A percentile compares a stretch with the other conserved stretches of the same genome.
These are phyloP conservation scores for Aurantiochytrium sp. DNA, from an alignment of 108 stramenopile species.

Conservation along the genomic window DNA sequence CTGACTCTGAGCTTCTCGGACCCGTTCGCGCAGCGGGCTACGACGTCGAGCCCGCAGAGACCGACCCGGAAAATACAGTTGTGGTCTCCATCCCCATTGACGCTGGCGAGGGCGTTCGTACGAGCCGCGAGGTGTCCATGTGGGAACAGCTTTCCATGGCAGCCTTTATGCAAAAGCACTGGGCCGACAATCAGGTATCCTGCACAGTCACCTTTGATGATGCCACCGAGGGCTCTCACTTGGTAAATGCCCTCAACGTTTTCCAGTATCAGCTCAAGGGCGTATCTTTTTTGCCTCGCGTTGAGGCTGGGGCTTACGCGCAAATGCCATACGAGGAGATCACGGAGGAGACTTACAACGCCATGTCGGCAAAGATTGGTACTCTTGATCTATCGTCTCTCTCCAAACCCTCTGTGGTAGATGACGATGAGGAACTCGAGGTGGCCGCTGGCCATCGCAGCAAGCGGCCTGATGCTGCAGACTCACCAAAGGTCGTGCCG, in stretches of 20 bases:
- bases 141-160: slow-evolving; percentile 58
- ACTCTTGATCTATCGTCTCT: background rate
- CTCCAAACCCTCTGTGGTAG: background rate
- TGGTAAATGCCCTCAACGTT: slow-evolving; percentile 45
- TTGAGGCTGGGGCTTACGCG: slow-evolving; percentile 37
- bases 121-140: slow-evolving; percentile 32
- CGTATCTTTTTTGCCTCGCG: slow-evolving; percentile 27
- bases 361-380: background rate
- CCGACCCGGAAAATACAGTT: slow-evolving; percentile 33
- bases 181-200: slow-evolving; percentile 59
- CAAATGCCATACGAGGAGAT: slow-evolving; percentile 44
- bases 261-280: slow-evolving; percentile 60
- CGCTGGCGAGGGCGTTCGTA: slow-evolving; percentile 52
- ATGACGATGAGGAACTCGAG: background rate
- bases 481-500: background rate
- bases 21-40: slow-evolving; percentile 43
- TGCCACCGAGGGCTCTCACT: slow-evolving; percentile 37
- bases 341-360: background rate
- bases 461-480: background rate
- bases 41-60: slow-evolving; percentile 35
- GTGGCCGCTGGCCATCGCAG: background rate
- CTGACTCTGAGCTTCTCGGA: slow-evolving; percentile 36
- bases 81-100: slow-evolving; percentile 54
- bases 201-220: slow-evolving; percentile 59
- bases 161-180: slow-evolving; percentile 50